A percentile compares a stretch with the other conserved stretches of the same genome.
Evolutionary conservation across 768 basidiomycete species (phyloP).

Genomic region (Tulasnella sp.): DNA sequence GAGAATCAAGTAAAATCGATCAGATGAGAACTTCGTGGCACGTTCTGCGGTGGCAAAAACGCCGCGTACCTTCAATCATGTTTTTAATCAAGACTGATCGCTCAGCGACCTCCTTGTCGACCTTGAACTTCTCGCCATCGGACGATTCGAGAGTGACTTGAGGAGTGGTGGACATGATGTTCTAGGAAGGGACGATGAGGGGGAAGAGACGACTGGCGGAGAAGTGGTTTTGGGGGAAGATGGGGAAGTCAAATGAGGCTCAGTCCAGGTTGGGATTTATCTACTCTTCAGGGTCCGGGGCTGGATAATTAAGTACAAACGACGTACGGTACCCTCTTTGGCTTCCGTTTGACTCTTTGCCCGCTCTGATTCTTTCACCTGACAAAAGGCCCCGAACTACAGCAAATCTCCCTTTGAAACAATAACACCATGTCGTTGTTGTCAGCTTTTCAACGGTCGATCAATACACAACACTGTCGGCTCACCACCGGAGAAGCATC

Average conservation of each 20-base stretch:
- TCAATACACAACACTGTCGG: not conserved
- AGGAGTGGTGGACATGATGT: constrained; percentile 12
- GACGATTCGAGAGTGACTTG: constrained; percentile 81
- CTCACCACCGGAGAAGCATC: not conserved
- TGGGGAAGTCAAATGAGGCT: not conserved
- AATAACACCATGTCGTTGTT: not conserved
- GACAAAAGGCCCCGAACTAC: not conserved
- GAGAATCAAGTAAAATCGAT: not conserved
- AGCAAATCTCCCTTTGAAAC: not conserved
- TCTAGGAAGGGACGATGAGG: constrained; percentile 9
- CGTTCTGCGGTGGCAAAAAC: constrained; percentile 15
- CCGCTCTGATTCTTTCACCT: not conserved
- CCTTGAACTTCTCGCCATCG: constrained; percentile 88
- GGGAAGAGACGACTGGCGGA: not conserved
- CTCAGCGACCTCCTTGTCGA: constrained; percentile 91
- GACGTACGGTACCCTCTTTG: not conserved
- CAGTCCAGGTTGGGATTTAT: not conserved
- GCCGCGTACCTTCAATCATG: constrained; percentile 91
- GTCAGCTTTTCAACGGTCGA: not conserved
- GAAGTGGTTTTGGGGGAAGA: constrained; percentile 7
- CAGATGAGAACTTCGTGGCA: not conserved
- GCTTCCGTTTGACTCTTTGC: not conserved
- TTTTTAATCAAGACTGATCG: constrained; percentile 96
- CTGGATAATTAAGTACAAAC: not conserved
- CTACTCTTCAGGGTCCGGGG: not conserved